Evolutionary conservation across 1,139 yeast species (phyloP), one percentile per base, ranked within the genome.

Genomic region (Hemisphaericaspora subhashii): DNA sequence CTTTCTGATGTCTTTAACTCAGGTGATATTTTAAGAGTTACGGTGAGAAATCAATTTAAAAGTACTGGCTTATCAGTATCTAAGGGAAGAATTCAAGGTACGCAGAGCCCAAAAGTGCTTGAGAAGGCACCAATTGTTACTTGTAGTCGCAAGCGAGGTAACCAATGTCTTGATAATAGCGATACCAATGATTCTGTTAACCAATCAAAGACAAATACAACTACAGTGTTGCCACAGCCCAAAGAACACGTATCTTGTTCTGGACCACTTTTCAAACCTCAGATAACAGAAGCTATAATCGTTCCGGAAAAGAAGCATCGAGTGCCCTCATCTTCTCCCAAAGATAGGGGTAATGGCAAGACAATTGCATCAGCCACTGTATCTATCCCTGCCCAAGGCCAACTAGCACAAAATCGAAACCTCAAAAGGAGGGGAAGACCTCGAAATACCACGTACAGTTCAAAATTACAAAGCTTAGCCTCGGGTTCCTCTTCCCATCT

Each of bases 281-380:
- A 59, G 11, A 39, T 43, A 1, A 44, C 44, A 3, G 45, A 43
- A 10, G 52, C 54, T 35, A 48, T 48, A 14, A 40, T 54, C 1
- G 59, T 68, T 14, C 73, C 74, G 1, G 47, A 47, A 21, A 64
- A 64, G 25, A 64, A 64, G 40, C 46, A 50, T 31, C 34, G 35
- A 20, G 20, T 48, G 31, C 37, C 48, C 42, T 20, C 22, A 6
- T 24, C 27, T 12, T 12, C 27, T n/a, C 15, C 5, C 12, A 15
- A 12, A 12, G 27, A 34, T 5, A 41, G n/a, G n/a, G n/a, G n/a
- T n/a, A n/a, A 33, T 30, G 21, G 26, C 8, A 60, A 60, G 38
- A 68, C 86, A 52, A 80, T 82, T 33, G 79, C 86, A 1, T 81
- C 86, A 0, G 89, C 88, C 1, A 83, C 81, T 86, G 61, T 83